Percentiles rank a stretch among this genome's conserved stretches.
Evolutionary conservation across 1,284 basidiomycete species (phyloP).

Genomic region (Cutaneotrichosporon dermatis): DNA sequence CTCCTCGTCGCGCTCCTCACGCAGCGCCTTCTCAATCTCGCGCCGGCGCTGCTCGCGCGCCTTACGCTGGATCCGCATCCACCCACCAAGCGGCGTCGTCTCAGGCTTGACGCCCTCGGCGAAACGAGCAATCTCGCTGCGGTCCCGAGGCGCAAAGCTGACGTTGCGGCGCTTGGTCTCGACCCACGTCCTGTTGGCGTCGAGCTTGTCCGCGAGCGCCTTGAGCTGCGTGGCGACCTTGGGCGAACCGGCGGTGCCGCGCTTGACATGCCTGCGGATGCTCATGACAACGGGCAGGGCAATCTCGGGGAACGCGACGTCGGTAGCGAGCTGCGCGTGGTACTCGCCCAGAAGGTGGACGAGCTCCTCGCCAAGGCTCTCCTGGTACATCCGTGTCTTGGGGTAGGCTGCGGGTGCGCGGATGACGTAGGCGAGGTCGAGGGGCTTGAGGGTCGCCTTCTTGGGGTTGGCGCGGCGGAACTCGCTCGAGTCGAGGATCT

Average conservation of each 20-base stretch:
- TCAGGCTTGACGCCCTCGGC: conserved; percentile 59
- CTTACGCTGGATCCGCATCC: conserved; percentile 74
- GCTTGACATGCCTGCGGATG: conserved; percentile 67
- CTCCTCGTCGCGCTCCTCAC: conserved; percentile 26
- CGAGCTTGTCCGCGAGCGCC: conserved; percentile 72
- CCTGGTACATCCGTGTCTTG: conserved; percentile 80
- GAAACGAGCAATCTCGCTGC: conserved; percentile 68
- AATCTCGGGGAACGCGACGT: conserved; percentile 91
- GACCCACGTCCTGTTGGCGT: conserved; percentile 74
- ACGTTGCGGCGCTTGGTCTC: conserved; percentile 65
- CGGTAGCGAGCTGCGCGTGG: conserved; percentile 58
- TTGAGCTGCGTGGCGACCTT: conserved; percentile 57
- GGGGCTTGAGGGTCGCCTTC: conserved; percentile 78
- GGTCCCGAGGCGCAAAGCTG: conserved; percentile 63
- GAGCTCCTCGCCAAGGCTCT: conserved; percentile 78
- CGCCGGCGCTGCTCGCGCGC: conserved; percentile 66
- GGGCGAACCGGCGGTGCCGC: conserved; percentile 50
- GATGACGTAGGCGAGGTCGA: conserved; percentile 84
- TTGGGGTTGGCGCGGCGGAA: conserved; percentile 72
- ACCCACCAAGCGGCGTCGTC: conserved; percentile 73
- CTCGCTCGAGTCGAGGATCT: conserved; percentile 73
- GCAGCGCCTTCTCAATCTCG: conserved; percentile 55
- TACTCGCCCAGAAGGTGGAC: conserved; percentile 76
- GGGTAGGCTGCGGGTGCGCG: conserved; percentile 83
- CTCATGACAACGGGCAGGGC: conserved; percentile 75